Percentiles rank a stretch among this genome's conserved stretches.
Evolutionary conservation across 148 eudicot genomes (phyloP).

Genomic region (Persicaria tinctoria): DNA sequence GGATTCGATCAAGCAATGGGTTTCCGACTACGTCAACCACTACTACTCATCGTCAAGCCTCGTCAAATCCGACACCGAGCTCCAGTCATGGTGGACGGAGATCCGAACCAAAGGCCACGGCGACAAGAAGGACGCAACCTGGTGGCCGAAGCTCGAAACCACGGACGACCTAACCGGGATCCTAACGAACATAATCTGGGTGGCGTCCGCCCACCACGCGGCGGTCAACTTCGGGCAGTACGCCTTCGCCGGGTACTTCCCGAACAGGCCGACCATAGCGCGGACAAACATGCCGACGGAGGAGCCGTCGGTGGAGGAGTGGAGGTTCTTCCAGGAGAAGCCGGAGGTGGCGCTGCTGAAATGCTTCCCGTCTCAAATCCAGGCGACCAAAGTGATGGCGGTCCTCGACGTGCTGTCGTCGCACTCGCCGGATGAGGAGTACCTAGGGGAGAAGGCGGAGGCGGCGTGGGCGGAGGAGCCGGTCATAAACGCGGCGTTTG

Average conservation of each 20-base stretch:
- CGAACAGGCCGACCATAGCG: slow-evolving; percentile 57
- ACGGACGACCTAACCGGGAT: slow-evolving; percentile 36
- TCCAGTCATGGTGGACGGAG: slow-evolving; percentile 76
- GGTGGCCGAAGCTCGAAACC: slow-evolving; percentile 39
- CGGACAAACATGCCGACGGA: slow-evolving; percentile 56
- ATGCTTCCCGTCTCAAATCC: slow-evolving; percentile 52
- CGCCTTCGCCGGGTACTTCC: slow-evolving; percentile 53
- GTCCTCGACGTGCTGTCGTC: slow-evolving; percentile 51
- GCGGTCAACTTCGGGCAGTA: slow-evolving; percentile 61
- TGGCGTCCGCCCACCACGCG: slow-evolving; percentile 29
- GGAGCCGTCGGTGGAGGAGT: slow-evolving; percentile 31
- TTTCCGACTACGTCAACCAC: slow-evolving; percentile 49
- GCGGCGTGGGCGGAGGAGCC: slow-evolving; percentile 37
- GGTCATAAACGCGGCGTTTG: slow-evolving; percentile 42
- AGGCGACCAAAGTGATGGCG: slow-evolving; percentile 54
- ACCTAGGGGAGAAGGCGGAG: slow-evolving; percentile 38
- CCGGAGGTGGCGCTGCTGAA: slow-evolving; percentile 35
- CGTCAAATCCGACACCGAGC: slow-evolving; percentile 44
- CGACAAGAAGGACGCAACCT: slow-evolving; percentile 33
- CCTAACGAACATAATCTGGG: slow-evolving; percentile 66
- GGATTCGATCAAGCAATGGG: slow-evolving; percentile 62
- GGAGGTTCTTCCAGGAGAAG: slow-evolving; percentile 26
- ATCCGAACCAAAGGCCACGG: slow-evolving; percentile 48
- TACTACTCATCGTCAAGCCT: slow-evolving; percentile 34
- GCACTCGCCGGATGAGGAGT: slow-evolving; percentile 67